Conservation (phyloP, 768 basidiomycete species). For the Terana coerulea region DNA sequence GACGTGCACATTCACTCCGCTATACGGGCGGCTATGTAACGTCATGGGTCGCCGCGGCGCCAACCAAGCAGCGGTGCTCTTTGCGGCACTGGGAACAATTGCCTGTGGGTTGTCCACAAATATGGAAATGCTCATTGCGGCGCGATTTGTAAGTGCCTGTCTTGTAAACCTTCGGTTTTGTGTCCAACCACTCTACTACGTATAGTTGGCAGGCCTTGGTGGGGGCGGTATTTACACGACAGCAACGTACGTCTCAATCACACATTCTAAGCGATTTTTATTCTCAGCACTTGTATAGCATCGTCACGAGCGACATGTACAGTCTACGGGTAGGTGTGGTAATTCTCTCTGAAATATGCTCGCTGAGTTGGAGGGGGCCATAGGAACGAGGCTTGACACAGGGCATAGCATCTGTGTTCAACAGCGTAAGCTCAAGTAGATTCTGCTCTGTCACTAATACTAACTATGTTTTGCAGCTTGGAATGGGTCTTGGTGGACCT, state of each 20-base stretch:
- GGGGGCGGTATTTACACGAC: slow-evolving; percentile 76
- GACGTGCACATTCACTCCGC: slow-evolving; percentile 77
- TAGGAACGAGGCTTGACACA: slow-evolving; percentile 72
- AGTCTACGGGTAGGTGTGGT: slow-evolving; percentile 59
- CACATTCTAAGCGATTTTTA: not conserved
- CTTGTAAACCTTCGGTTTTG: not conserved
- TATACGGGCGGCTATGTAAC: slow-evolving; percentile 79
- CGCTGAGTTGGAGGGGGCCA: too few species aligned
- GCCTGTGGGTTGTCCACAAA: slow-evolving; percentile 63
- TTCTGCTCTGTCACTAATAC: not conserved
- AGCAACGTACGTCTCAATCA: slow-evolving; percentile 46
- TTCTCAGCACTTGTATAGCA: slow-evolving; percentile 34
- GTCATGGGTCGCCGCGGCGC: slow-evolving; percentile 70
- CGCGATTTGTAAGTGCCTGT: slow-evolving; percentile 59
- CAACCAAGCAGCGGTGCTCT: slow-evolving; percentile 59
- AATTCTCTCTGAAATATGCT: too few species aligned
- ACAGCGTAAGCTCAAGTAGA: slow-evolving; percentile 62
- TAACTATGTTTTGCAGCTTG: slow-evolving; percentile 47
- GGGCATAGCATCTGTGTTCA: slow-evolving; percentile 70
- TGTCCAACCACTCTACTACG: too few species aligned
- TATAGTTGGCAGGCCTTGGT: slow-evolving; percentile 70
- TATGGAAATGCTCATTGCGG: slow-evolving; percentile 68
- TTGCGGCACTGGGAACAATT: slow-evolving; percentile 58
- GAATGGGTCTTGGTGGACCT: slow-evolving; percentile 79
- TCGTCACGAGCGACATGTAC: slow-evolving; percentile 81